phyloP scores from a whole-genome alignment of 1,284 basidiomycete species.

The Filobasidium uniguttulatum region DNA sequence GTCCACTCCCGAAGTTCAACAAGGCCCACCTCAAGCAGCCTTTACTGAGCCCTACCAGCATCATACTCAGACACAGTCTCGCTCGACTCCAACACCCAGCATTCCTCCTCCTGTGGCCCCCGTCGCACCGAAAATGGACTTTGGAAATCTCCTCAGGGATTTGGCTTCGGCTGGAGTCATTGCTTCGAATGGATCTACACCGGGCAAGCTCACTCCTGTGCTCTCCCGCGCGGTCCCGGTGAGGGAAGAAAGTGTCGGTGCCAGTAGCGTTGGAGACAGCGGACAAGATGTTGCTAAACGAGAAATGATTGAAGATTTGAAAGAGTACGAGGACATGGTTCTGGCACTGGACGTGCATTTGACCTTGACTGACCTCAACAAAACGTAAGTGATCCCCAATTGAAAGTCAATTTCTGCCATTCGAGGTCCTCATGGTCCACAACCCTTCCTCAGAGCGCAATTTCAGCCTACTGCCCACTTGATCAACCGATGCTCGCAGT shows the following conservation, averaged over 20 bases:
- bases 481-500: constrained; percentile 81
- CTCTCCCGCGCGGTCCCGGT: not conserved
- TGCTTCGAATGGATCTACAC: not conserved
- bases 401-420: not conserved
- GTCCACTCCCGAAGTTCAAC: too few species aligned
- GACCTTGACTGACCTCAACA: constrained; percentile 55
- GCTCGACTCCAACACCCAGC: not conserved
- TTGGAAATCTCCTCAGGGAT: constrained; percentile 4
- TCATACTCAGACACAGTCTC: not conserved
- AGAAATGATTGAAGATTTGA: constrained; percentile 31
- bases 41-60: not conserved
- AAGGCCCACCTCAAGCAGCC: not conserved
- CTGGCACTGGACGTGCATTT: constrained; percentile 56
- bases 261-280: not conserved
- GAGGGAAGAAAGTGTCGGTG: constrained; percentile 8
- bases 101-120: not conserved
- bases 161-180: constrained; percentile 11
- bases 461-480: constrained; percentile 58
- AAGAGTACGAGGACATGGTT: constrained; percentile 58
- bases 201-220: not conserved
- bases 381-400: constrained; percentile 42
- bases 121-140: not conserved
- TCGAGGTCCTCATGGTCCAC: not conserved
- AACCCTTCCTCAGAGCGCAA: constrained; percentile 43
- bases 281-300: not conserved